Conservation (phyloP, 768 basidiomycete species). For the Lentinus brumalis region DNA sequence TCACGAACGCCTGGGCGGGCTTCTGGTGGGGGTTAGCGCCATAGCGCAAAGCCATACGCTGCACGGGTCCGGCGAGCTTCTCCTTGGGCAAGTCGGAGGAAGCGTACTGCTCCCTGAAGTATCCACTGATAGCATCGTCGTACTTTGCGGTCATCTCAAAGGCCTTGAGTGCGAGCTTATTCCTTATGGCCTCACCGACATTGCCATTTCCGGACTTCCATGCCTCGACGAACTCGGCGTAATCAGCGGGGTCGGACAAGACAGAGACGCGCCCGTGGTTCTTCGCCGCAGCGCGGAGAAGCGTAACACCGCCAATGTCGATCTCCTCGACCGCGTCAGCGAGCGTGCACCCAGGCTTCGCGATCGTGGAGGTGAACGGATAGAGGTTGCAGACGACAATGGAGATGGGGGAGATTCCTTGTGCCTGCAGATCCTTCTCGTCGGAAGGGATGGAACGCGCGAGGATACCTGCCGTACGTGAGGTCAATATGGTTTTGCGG, state of each 20-base stretch:
- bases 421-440: conserved; percentile 78
- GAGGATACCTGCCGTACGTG: conserved; percentile 70
- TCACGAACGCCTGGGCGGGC: conserved; percentile 94
- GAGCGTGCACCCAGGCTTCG: conserved; percentile 86
- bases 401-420: conserved; percentile 88
- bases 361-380: conserved; percentile 91
- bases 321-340: conserved; percentile 96
- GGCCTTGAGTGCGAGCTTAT: conserved; percentile 89
- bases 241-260: conserved; percentile 88
- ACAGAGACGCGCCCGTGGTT: conserved; percentile 94
- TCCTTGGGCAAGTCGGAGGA: conserved; percentile 70
- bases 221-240: conserved; percentile 74
- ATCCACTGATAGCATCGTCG: conserved; percentile 93
- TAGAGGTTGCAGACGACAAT: conserved; percentile 99
- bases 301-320: conserved; percentile 97
- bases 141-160: conserved; percentile 96
- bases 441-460: conserved; percentile 92
- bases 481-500: background rate
- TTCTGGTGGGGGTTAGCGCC: conserved; percentile 99
- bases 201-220: conserved; percentile 77
- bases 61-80: conserved; percentile 66
- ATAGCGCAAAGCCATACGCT: conserved; percentile 86
- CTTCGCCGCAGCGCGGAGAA: conserved; percentile 96
- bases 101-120: conserved; percentile 96
- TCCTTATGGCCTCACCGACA: conserved; percentile 69